Percentiles rank a stretch among this genome's conserved stretches.
These are phyloP conservation scores for Yamadazyma aaseri DNA, from an alignment of 1,139 yeast genomes.

Conservation along the genomic window DNA sequence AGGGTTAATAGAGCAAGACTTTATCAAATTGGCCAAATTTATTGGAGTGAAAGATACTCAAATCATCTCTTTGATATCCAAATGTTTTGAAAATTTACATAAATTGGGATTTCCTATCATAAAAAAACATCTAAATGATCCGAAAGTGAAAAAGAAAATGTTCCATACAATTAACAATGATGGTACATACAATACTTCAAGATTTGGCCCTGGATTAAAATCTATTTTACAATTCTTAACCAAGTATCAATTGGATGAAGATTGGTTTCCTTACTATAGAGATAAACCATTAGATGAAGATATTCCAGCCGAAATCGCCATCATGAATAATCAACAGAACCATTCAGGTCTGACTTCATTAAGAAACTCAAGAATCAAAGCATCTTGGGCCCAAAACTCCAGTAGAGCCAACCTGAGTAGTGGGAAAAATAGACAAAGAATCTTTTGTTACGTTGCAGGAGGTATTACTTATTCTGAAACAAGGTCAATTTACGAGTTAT, in stretches of 20 bases:
- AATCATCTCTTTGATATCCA: conserved; percentile 40
- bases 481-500: conserved; percentile 71
- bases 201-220: conserved; percentile 73
- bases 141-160: conserved; percentile 41
- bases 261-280: conserved; percentile 69
- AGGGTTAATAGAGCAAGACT: conserved; percentile 77
- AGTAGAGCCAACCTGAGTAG: conserved; percentile 22
- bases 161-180: conserved; percentile 69
- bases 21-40: conserved; percentile 66
- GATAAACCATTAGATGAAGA: conserved; percentile 72
- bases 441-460: conserved; percentile 83
- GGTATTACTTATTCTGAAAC: conserved; percentile 86
- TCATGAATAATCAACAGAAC: conserved; percentile 24
- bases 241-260: conserved; percentile 50
- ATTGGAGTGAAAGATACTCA: conserved; percentile 63
- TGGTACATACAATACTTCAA: conserved; percentile 67
- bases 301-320: conserved; percentile 34
- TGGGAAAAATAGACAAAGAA: conserved; percentile 58
- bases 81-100: conserved; percentile 64
- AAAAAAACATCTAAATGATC: conserved; percentile 46
- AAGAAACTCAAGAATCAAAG: conserved; percentile 73
- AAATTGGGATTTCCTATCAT: conserved; percentile 66
- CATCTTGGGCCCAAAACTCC: conserved; percentile 74
- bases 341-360: conserved; percentile 33
- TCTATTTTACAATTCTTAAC: conserved; percentile 52